These are phyloP conservation scores for Boletus reticulatus DNA, from an alignment of 768 basidiomycete species.

Conservation along the genomic window DNA sequence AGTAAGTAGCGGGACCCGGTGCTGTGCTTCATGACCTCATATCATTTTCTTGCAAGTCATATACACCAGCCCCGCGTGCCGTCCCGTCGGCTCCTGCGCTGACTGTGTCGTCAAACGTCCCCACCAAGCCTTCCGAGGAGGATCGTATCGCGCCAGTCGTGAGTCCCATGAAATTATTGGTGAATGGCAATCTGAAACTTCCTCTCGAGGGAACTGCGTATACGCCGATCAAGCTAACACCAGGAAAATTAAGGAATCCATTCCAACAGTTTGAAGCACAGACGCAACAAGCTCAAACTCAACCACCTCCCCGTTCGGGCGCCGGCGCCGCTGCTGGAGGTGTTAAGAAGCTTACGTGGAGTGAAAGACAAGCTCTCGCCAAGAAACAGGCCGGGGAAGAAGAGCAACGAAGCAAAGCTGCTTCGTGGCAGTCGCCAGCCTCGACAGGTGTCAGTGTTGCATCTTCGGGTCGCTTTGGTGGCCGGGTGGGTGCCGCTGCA, in stretches of 20 bases:
- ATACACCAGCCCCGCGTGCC: slow-evolving; percentile 26
- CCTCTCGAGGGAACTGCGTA: slow-evolving; percentile 69
- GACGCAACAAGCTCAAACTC: slow-evolving; percentile 31
- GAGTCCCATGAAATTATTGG: slow-evolving; percentile 10
- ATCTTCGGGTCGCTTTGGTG: slow-evolving; percentile 39
- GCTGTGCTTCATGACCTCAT: not conserved
- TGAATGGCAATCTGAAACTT: not conserved
- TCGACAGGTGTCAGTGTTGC: slow-evolving; percentile 33
- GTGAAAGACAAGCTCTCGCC: slow-evolving; percentile 86
- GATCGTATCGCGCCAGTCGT: slow-evolving; percentile 81
- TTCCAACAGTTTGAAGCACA: slow-evolving; percentile 64
- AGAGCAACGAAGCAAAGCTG: slow-evolving; percentile 58
- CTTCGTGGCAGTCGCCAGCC: slow-evolving; percentile 43
- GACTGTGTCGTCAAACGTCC: slow-evolving; percentile 44
- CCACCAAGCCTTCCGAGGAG: slow-evolving; percentile 71
- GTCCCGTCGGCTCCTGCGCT: slow-evolving; percentile 34
- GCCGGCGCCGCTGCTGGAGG: slow-evolving; percentile 29
- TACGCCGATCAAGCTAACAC: slow-evolving; percentile 82
- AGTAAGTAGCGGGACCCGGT: slow-evolving; percentile 24
- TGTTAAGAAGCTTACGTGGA: slow-evolving; percentile 88
- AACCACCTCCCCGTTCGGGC: slow-evolving; percentile 24
- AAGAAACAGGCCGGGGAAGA: slow-evolving; percentile 86
- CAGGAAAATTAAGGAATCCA: slow-evolving; percentile 85
- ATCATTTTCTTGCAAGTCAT: slow-evolving; percentile 11
- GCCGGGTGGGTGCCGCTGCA: slow-evolving; percentile 27